phyloP scores from a whole-genome alignment of 1,284 basidiomycete species.

The Pseudozyma hubeiensis region DNA sequence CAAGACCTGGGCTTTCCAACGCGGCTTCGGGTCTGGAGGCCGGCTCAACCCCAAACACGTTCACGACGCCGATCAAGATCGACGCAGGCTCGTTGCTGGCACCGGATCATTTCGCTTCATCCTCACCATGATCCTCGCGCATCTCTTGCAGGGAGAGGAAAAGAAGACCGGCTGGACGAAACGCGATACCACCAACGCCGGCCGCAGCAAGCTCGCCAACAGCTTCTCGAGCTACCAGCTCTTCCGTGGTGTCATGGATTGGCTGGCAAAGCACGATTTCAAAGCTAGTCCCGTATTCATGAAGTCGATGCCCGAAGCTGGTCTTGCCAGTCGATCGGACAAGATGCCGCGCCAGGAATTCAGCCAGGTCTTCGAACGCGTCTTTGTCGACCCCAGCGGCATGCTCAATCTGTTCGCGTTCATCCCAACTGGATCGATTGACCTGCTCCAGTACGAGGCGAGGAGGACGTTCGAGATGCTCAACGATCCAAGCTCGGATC shows the following conservation, averaged over 20 bases:
- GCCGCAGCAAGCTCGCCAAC: slow-evolving; percentile 73
- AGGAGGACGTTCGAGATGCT: slow-evolving; percentile 61
- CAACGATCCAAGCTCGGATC: slow-evolving; percentile 71
- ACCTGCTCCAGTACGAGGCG: slow-evolving; percentile 73
- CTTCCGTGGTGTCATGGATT: slow-evolving; percentile 82
- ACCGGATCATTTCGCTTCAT: slow-evolving; percentile 76
- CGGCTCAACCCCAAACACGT: slow-evolving; percentile 68
- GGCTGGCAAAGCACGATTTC: slow-evolving; percentile 79
- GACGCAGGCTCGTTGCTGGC: slow-evolving; percentile 56
- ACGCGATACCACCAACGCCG: slow-evolving; percentile 68
- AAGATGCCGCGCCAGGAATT: slow-evolving; percentile 69
- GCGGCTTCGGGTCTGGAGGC: slow-evolving; percentile 75
- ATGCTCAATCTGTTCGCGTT: slow-evolving; percentile 78
- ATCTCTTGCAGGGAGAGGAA: slow-evolving; percentile 68
- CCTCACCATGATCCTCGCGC: slow-evolving; percentile 68
- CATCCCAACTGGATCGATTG: slow-evolving; percentile 73
- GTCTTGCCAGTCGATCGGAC: slow-evolving; percentile 47
- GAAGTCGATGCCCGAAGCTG: slow-evolving; percentile 68
- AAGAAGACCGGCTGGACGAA: slow-evolving; percentile 41
- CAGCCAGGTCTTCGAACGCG: slow-evolving; percentile 66
- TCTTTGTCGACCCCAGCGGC: slow-evolving; percentile 85
- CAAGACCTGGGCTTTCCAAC: slow-evolving; percentile 88
- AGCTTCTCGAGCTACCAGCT: slow-evolving; percentile 87
- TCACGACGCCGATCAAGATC: slow-evolving; percentile 13
- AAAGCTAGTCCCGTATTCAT: slow-evolving; percentile 76